Conservation (phyloP, 2,329 filamentous ascomycete species). For the Ascochyta fabae region DNA sequence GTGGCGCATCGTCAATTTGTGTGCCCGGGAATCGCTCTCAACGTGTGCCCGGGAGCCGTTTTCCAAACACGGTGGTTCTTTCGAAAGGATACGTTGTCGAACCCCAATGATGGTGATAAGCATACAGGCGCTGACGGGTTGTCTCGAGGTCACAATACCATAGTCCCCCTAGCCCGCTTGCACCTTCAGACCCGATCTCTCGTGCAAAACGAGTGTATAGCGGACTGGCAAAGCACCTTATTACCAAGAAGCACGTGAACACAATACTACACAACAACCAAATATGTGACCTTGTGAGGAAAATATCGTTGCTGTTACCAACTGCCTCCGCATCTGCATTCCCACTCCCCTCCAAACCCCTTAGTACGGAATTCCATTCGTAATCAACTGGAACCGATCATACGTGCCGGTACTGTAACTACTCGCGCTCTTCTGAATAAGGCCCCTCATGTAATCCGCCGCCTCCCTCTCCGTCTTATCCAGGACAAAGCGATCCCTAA, state of each 20-base stretch:
- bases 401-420: constrained; percentile 95
- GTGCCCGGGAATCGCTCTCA: not conserved
- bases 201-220: no score
- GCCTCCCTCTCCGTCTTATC: constrained; percentile 92
- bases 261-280: not conserved
- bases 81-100: no score
- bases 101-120: no score
- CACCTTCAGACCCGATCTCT: no score
- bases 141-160: no score
- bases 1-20: not conserved
- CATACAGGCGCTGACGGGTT: no score
- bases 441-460: constrained; percentile 87
- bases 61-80: not conserved
- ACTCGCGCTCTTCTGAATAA: constrained; percentile 87
- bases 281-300: no score
- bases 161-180: no score
- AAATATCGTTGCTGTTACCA: not conserved
- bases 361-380: constrained; percentile 95
- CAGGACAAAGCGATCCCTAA: constrained; percentile 89
- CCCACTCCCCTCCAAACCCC: not conserved
- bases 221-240: no score
- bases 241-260: not conserved
- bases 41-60: not conserved
- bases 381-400: constrained; percentile 96
- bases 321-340: not conserved